Evolutionary conservation across 192 early-diverging fungal genomes (phyloP), one percentile per base, ranked within the genome.

Genomic region (Backusella tuberculispora): DNA sequence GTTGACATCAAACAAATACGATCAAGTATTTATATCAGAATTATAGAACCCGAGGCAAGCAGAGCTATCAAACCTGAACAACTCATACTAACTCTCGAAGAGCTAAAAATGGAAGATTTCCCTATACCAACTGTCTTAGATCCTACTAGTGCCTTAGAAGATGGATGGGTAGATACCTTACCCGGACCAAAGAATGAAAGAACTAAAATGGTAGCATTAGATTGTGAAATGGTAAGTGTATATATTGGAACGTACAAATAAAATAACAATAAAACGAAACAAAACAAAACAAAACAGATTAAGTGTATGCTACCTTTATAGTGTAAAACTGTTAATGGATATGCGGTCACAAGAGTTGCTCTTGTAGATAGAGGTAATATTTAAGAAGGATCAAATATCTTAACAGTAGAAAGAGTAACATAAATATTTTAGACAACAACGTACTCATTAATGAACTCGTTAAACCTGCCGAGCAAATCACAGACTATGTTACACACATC

Each of bases 221-320:
- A 90, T 78, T 90, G 88, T 78, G 88, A 90, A 79, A 90, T 90
- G 87, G 86, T 88, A 81, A 56, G 78, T 48, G 44, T 5, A 26
- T 38, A 8, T 47, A 10, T 45, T 19, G 17, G 3, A n/a, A 45
- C 26, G 40, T n/a, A n/a, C 44, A 4, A 29, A 17, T 75, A 12
- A 48, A 47, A 65, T 42, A 15, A 17, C 21, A 24, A 26, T 24
- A 60, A 26, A 60, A 6, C n/a, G n/a, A 48, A 40, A 42, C 5
- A 41, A n/a, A 48, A 40, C 4, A 24, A 8, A 60, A 19, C 45
- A 10, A 5, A 19, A 2, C n/a, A 44, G 21, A 43, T 63, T 37
- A 13, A 14, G 9, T 26, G 56, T 43, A 19, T n/a, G 45, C 41
- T 68, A 17, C 24, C 41, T 56, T 38, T 6, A 10, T 66, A 56